These are phyloP conservation scores for Smallanthus sonchifolius DNA, from an alignment of 129 eudicot genomes.

Conservation along the genomic window DNA sequence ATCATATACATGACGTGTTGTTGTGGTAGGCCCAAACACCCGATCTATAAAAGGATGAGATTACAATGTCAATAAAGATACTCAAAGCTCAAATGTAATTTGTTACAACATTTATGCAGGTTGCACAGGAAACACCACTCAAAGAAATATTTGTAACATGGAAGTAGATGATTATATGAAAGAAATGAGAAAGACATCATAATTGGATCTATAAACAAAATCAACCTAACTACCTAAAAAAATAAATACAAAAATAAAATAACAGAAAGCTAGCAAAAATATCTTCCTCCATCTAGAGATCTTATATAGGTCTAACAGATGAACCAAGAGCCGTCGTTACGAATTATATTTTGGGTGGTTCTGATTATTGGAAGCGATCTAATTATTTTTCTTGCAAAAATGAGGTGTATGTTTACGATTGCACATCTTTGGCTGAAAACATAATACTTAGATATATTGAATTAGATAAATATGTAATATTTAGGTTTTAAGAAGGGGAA, in stretches of 20 bases:
- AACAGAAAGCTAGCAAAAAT: slow-evolving; percentile 10
- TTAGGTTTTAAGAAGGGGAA: too few species aligned
- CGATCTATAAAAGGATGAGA: slow-evolving; percentile 46
- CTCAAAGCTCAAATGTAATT: slow-evolving; percentile 4
- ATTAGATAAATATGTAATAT: too few species aligned
- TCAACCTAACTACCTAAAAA: slow-evolving; percentile 6
- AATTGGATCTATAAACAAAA: slow-evolving; percentile 4
- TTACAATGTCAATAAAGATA: slow-evolving; percentile 15
- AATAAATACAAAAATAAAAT: slow-evolving; percentile 2
- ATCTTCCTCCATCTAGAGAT: not conserved
- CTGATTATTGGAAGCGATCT: not conserved
- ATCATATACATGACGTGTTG: slow-evolving; percentile 96
- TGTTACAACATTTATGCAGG: not conserved
- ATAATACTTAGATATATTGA: not conserved
- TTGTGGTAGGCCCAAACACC: slow-evolving; percentile 98
- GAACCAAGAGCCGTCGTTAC: not conserved
- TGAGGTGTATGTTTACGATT: not conserved
- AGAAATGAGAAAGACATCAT: slow-evolving; percentile 1
- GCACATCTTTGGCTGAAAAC: not conserved
- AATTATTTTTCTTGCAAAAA: not conserved
- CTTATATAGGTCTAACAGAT: slow-evolving; percentile 8
- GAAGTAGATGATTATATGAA: slow-evolving; percentile 2
- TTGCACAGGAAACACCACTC: slow-evolving; percentile 2
- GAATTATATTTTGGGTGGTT: not conserved
- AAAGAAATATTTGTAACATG: not conserved